phyloP scores from a whole-genome alignment of 2,329 filamentous ascomycete genomes.

The Sarocladium oryzae region DNA sequence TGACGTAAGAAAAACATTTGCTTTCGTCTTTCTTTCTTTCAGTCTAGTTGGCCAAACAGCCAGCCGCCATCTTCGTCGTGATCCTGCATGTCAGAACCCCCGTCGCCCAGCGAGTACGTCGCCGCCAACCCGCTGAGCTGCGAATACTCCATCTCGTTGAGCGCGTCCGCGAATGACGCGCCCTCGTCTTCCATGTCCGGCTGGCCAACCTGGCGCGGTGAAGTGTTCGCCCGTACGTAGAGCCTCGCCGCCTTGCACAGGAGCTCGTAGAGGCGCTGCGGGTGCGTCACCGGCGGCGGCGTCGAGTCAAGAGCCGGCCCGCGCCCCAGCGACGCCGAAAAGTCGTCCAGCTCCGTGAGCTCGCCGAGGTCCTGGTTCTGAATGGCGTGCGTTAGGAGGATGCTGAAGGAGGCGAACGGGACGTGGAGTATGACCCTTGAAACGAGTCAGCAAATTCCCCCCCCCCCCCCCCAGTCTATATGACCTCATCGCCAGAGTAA shows the following conservation, averaged over 20 bases:
- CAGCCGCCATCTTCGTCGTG: too few species aligned
- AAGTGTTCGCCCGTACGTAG: constrained; percentile 17
- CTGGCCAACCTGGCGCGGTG: too few species aligned
- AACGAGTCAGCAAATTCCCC: not conserved
- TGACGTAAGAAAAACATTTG: too few species aligned
- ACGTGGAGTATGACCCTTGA: constrained; percentile 27
- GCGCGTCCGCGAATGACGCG: not conserved
- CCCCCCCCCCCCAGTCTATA: too few species aligned
- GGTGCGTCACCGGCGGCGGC: constrained; percentile 21
- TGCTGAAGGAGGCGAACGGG: constrained; percentile 32
- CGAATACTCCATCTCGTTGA: not conserved
- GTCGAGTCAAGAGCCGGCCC: constrained; percentile 6
- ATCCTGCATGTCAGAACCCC: too few species aligned
- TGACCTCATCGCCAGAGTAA: too few species aligned
- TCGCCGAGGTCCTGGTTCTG: constrained; percentile 11
- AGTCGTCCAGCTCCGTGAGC: constrained; percentile 20
- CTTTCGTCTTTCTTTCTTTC: too few species aligned
- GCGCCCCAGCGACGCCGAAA: constrained; percentile 23
- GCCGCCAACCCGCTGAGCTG: not conserved
- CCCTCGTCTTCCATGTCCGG: not conserved
- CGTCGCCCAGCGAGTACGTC: too few species aligned
- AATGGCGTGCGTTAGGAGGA: constrained; percentile 26
- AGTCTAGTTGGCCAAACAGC: too few species aligned
- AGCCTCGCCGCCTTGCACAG: constrained; percentile 26
- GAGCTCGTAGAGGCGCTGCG: constrained; percentile 26